Conservation (phyloP, 1,284 basidiomycete species). For the Omphalotus olearius region DNA sequence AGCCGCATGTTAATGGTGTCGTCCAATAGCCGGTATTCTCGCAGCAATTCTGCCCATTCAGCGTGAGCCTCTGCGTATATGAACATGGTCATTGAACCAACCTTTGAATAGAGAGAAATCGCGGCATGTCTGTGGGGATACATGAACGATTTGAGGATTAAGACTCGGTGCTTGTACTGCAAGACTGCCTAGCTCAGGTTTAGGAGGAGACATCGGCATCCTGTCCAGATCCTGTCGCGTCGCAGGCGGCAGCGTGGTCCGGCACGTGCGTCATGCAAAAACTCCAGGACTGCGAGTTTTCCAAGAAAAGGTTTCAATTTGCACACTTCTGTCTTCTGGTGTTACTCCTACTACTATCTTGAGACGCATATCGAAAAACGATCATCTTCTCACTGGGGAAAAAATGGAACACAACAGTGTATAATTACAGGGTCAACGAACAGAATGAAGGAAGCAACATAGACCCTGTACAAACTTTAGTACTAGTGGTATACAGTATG, state of each 20-base stretch:
- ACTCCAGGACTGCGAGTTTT: too few relatives aligned
- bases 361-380: too few relatives aligned
- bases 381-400: not conserved
- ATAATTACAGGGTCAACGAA: not conserved
- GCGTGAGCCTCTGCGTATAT: constrained; percentile 15
- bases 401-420: not conserved
- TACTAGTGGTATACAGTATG: not conserved
- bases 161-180: constrained; percentile 62
- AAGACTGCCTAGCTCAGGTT: constrained; percentile 56
- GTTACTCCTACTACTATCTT: too few relatives aligned
- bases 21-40: constrained; percentile 82
- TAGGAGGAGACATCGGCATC: constrained; percentile 43
- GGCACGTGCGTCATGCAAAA: too few relatives aligned
- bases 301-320: too few relatives aligned
- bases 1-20: constrained; percentile 81
- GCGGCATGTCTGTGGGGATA: constrained; percentile 70
- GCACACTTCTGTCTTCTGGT: too few relatives aligned
- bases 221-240: not conserved
- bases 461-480: too few relatives aligned
- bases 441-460: not conserved
- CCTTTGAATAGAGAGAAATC: constrained; percentile 85
- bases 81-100: constrained; percentile 21
- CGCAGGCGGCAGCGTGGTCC: not conserved
- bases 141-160: constrained; percentile 56
- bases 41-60: constrained; percentile 63